A percentile compares a stretch with the other conserved stretches of the same genome.
These are phyloP conservation scores for Fusarium sp. DNA, from an alignment of 2,329 filamentous ascomycete species.

Conservation along the genomic window DNA sequence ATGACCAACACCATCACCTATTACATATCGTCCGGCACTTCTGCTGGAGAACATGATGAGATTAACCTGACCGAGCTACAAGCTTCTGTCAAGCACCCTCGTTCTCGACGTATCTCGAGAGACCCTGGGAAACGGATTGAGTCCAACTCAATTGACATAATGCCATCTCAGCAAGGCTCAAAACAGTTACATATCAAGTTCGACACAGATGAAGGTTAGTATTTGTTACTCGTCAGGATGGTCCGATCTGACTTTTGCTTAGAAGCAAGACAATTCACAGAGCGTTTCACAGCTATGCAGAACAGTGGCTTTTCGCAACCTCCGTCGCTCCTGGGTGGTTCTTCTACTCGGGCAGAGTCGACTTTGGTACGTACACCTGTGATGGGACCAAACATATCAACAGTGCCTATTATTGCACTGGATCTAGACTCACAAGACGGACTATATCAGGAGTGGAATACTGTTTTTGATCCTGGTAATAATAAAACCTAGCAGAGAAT, in stretches of 20 bases:
- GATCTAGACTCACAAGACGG: background rate
- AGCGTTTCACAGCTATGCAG: background rate
- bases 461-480: background rate
- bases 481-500: background rate
- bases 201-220: constrained; percentile 1
- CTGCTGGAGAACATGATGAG: background rate
- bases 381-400: background rate
- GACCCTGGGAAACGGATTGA: background rate
- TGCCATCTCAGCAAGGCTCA: background rate
- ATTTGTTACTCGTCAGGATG: no score
- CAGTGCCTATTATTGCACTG: background rate
- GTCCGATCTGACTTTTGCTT: rapidly evolving
- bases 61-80: background rate
- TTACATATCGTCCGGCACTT: constrained; percentile 1
- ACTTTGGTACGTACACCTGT: background rate
- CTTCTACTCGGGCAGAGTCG: background rate
- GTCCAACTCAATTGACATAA: background rate
- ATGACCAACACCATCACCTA: background rate
- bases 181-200: constrained; percentile 8
- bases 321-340: background rate
- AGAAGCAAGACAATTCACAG: background rate
- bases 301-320: constrained; percentile 3
- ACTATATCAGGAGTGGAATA: background rate
- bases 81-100: background rate
- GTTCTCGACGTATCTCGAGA: background rate